phyloP scores from a whole-genome alignment of 805 yeast genomes.

The Nematodospora valgi region DNA sequence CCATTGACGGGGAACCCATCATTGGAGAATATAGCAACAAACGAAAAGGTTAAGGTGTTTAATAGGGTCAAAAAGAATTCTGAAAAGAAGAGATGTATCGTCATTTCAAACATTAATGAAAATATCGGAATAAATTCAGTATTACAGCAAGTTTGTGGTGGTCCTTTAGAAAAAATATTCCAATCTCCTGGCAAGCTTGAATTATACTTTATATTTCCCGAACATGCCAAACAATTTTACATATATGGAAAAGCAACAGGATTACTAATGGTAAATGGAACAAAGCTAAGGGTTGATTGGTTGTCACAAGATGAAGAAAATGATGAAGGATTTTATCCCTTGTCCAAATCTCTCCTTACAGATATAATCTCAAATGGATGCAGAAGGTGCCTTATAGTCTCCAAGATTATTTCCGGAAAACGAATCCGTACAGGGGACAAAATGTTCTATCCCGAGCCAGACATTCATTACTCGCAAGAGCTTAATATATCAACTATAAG shows the following conservation, averaged over 20 bases:
- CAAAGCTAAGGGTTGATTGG: conserved; percentile 48
- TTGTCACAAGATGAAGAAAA: conserved; percentile 25
- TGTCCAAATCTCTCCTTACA: conserved; percentile 20
- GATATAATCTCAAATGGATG: conserved; percentile 45
- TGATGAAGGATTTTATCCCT: conserved; percentile 15
- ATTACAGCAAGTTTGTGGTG: conserved; percentile 60
- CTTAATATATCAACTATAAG: conserved; percentile 44
- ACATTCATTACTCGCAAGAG: conserved; percentile 35
- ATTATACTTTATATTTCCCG: conserved; percentile 49
- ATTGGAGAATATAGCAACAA: conserved; percentile 7
- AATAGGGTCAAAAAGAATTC: background rate
- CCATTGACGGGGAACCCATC: conserved; percentile 5
- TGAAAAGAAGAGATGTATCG: conserved; percentile 1
- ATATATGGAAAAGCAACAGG: conserved; percentile 47
- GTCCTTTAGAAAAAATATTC: conserved; percentile 57
- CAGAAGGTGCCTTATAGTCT: conserved; percentile 50
- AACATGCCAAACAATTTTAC: conserved; percentile 54
- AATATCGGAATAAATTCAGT: conserved; percentile 48
- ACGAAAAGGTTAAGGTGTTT: conserved; percentile 1
- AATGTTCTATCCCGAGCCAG: conserved; percentile 42
- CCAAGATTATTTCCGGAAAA: conserved; percentile 23
- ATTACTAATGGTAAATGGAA: conserved; percentile 58
- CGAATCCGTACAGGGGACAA: conserved; percentile 19
- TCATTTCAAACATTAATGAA: conserved; percentile 3
- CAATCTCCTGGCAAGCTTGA: conserved; percentile 30